These are phyloP conservation scores for Calvatia gigantea DNA, from an alignment of 768 basidiomycete genomes.

Conservation along the genomic window DNA sequence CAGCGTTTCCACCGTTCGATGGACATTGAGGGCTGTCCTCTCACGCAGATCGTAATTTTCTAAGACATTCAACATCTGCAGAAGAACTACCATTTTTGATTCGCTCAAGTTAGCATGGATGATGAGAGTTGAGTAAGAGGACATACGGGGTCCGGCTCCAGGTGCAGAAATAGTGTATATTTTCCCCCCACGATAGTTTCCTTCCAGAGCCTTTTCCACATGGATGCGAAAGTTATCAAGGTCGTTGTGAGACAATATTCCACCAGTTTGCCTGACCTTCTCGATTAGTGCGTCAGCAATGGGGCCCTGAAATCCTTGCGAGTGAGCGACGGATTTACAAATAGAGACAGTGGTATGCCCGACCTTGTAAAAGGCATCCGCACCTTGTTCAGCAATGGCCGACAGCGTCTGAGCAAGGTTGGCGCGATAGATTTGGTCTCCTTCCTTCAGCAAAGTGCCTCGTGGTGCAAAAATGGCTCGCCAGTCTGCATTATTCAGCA, in stretches of 20 bases:
- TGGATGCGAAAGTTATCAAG: slow-evolving; percentile 65
- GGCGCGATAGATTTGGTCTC: slow-evolving; percentile 66
- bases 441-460: slow-evolving; percentile 67
- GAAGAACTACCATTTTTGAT: slow-evolving; percentile 44
- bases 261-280: slow-evolving; percentile 70
- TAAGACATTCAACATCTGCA: slow-evolving; percentile 89
- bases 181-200: slow-evolving; percentile 72
- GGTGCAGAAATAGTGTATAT: slow-evolving; percentile 87
- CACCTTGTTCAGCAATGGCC: slow-evolving; percentile 70
- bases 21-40: slow-evolving; percentile 61
- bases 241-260: slow-evolving; percentile 77
- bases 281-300: slow-evolving; percentile 78
- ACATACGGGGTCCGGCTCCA: slow-evolving; percentile 69
- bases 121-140: background rate
- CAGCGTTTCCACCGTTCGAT: slow-evolving; percentile 79
- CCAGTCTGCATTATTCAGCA: slow-evolving; percentile 74
- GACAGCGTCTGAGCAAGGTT: slow-evolving; percentile 78
- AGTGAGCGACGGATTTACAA: slow-evolving; percentile 14
- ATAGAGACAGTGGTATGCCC: slow-evolving; percentile 15
- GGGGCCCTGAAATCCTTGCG: slow-evolving; percentile 47
- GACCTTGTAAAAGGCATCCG: slow-evolving; percentile 83
- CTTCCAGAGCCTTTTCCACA: slow-evolving; percentile 69
- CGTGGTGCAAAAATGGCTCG: slow-evolving; percentile 76
- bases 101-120: background rate
- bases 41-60: slow-evolving; percentile 66